Base-by-base conservation (phyloP, 2,329 filamentous ascomycete genomes). In the Colletotrichum filicis region DNA sequence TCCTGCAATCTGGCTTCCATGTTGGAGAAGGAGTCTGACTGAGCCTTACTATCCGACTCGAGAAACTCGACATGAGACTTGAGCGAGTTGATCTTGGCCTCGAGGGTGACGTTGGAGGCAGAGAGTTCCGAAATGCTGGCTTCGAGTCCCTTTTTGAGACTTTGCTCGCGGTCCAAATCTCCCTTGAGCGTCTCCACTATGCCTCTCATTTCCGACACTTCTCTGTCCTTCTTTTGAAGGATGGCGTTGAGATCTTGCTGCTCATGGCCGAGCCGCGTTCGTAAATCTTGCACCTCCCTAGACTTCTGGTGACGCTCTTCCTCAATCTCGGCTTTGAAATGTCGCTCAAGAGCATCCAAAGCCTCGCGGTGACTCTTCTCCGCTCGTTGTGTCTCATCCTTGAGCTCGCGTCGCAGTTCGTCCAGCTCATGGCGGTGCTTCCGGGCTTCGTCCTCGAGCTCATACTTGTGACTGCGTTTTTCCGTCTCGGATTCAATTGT, bases 31-130 rank as follows among this genome's bases (percentile, higher is more conserved):
- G 94, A 92, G 78, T 96, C 91, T 1, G 95, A 97, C 78, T 98
- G 95, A 16, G 95, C 93, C 82, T 97, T 94, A 81, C 91, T 95
- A 78, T 95, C 95, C 0, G 94, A 97, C 80, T 98, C 95, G 22
- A 98, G 89, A 79, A 97, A 97, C 76, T 95, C 92, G 71, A 97
- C 93, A 77, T 96, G 94, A 2, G 94, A 94, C 76, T 92, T 91
- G 75, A 97, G 88, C 3, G 92, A 93, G 75, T 92, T 91, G 75
- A 94, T 92, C 28, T 93, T 91, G 46, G 91, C 92, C 76, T 98
- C 94, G 12, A 98, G 86, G 0, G 90, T 89, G 12, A 91, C 86
- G 70, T 90, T 91, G 53, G 91, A 90, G 9, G 87, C 86, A 4
- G 90, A 88, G 8, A 90, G 85, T 52, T 92, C 90, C 4, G 88